Evolutionary conservation across 352 stramenopile genomes (phyloP).

Genomic region (Globisporangium heterothallicum): DNA sequence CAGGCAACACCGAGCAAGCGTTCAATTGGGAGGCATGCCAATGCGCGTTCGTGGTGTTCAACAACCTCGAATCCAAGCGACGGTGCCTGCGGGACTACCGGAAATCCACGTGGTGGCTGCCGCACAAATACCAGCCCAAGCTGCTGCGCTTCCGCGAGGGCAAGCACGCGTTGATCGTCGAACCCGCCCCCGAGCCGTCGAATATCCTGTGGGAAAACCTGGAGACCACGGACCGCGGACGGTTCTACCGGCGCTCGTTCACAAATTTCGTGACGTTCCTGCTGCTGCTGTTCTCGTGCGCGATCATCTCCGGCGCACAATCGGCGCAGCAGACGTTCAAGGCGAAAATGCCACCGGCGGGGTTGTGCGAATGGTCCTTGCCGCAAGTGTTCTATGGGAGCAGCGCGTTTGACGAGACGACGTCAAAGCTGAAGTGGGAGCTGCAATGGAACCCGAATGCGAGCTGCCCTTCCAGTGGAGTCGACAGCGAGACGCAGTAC

Average conservation of each 20-base stretch:
- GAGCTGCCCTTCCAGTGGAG: conserved; percentile 29
- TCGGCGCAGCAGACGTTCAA: conserved; percentile 69
- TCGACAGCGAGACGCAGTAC: conserved; percentile 27
- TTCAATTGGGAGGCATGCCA: conserved; percentile 64
- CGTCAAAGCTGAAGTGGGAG: conserved; percentile 27
- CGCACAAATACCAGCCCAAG: conserved; percentile 46
- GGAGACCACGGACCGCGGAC: conserved; percentile 52
- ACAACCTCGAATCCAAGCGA: conserved; percentile 73
- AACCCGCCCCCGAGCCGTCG: conserved; percentile 61
- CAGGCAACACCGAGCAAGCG: conserved; percentile 23
- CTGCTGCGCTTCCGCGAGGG: conserved; percentile 53
- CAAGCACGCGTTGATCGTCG: conserved; percentile 39
- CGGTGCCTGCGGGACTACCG: conserved; percentile 79
- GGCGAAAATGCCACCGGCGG: conserved; percentile 47
- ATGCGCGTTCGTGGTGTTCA: conserved; percentile 86
- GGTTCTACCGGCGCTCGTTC: conserved; percentile 56
- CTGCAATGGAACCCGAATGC: conserved; percentile 51
- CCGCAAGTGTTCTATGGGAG: conserved; percentile 61
- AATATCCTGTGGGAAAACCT: conserved; percentile 89
- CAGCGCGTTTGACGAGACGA: conserved; percentile 16
- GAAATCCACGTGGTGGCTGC: conserved; percentile 33
- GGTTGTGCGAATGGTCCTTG: conserved; percentile 50
- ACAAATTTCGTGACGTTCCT: conserved; percentile 73
- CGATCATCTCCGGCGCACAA: conserved; percentile 73
- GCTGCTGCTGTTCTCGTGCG: conserved; percentile 59